Evolutionary conservation across 2,329 filamentous ascomycete genomes (phyloP).

Genomic region (Ceratocystis destructans): DNA sequence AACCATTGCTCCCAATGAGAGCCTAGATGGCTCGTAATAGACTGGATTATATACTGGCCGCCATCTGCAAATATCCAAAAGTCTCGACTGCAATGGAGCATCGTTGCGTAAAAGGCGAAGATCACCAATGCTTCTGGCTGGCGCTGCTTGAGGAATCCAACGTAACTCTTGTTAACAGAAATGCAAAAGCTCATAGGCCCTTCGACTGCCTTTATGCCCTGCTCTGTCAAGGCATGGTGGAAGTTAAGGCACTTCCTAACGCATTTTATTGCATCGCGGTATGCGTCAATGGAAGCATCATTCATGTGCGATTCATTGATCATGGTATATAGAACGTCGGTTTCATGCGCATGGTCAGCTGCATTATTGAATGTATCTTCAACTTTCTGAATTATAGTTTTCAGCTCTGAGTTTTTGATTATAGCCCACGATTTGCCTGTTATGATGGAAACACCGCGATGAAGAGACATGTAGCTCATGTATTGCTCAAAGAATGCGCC

Average conservation of each 20-base stretch:
- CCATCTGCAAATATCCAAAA: constrained; percentile 27
- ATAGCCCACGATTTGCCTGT: background rate
- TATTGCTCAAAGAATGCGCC: background rate
- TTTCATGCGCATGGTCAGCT: background rate
- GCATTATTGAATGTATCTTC: background rate
- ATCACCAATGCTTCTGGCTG: constrained; percentile 30
- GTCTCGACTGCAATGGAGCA: constrained; percentile 28
- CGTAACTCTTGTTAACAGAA: constrained; percentile 23
- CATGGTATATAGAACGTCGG: background rate
- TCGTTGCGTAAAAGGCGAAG: constrained; percentile 31
- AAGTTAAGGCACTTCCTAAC: background rate
- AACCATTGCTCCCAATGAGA: constrained; percentile 26
- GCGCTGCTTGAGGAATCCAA: constrained; percentile 26
- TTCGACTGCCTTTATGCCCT: background rate
- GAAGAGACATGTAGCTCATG: background rate
- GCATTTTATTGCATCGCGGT: background rate
- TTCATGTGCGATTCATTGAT: background rate
- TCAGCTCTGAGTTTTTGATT: background rate
- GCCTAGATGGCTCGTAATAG: constrained; percentile 24
- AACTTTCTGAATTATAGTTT: background rate
- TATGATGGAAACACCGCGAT: background rate
- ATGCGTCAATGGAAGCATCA: background rate
- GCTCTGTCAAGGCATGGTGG: background rate
- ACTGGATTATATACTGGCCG: constrained; percentile 24
- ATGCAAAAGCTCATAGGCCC: background rate